Percentiles rank a stretch among this genome's conserved stretches.
These are phyloP conservation scores for Kwoniella sp. DNA, from an alignment of 768 basidiomycete genomes.

Conservation along the genomic window DNA sequence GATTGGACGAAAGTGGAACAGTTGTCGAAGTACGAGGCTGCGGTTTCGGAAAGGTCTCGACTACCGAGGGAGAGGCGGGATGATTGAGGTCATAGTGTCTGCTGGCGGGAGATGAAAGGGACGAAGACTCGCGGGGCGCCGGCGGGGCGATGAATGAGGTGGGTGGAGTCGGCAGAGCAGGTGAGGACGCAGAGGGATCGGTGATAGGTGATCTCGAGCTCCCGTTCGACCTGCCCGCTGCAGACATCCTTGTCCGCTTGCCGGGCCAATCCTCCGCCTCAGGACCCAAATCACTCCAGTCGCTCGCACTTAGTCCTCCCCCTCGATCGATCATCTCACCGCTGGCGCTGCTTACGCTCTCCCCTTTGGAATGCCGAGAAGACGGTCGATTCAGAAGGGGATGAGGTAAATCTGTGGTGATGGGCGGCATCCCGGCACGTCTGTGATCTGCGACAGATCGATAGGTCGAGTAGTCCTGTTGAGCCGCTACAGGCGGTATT, in stretches of 20 bases:
- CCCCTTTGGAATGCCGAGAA: conserved; percentile 50
- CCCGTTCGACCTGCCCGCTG: conserved; percentile 21
- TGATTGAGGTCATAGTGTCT: conserved; percentile 14
- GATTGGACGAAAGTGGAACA: conserved; percentile 10
- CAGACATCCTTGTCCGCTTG: background rate
- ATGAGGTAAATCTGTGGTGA: conserved; percentile 27
- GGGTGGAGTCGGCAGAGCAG: conserved; percentile 23
- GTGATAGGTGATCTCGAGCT: conserved; percentile 37
- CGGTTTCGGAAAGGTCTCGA: conserved; percentile 16
- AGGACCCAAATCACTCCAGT: conserved; percentile 36
- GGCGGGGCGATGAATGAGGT: conserved; percentile 12
- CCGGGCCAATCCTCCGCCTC: conserved; percentile 25
- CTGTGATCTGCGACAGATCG: conserved; percentile 16
- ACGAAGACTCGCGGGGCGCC: conserved; percentile 10
- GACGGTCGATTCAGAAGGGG: conserved; percentile 20
- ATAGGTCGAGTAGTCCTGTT: conserved; percentile 21
- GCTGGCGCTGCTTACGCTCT: conserved; percentile 48
- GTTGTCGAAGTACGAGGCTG: conserved; percentile 9
- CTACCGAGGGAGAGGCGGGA: conserved; percentile 13
- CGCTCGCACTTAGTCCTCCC: conserved; percentile 24
- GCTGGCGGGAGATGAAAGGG: conserved; percentile 23
- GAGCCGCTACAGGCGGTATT: conserved; percentile 60
- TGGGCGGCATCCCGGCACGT: conserved; percentile 31
- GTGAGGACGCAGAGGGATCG: conserved; percentile 26
- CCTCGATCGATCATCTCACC: conserved; percentile 35